Conservation (phyloP, 1,284 basidiomycete species). For the Agaricales sp. region DNA sequence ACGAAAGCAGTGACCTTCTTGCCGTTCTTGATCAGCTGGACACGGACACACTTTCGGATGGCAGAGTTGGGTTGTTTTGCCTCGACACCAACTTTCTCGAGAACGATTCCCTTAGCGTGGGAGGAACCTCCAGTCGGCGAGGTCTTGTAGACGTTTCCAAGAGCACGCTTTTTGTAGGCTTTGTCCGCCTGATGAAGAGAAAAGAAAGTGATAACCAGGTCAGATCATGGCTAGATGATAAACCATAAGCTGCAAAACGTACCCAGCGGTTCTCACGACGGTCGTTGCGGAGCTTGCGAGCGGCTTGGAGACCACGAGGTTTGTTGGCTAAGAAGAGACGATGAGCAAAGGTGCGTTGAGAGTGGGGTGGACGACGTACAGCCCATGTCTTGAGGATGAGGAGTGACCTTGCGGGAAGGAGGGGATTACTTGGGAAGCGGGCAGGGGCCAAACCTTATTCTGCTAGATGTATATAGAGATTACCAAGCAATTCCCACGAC, state of each 20-base stretch:
- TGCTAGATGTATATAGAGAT: too few species aligned
- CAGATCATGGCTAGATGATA: constrained; percentile 3
- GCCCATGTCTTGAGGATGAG: background rate
- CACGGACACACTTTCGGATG: constrained; percentile 99
- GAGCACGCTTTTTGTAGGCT: constrained; percentile 98
- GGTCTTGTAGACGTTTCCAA: constrained; percentile 99
- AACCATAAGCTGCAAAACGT: constrained; percentile 22
- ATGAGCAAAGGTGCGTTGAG: background rate
- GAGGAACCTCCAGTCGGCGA: constrained; percentile 99
- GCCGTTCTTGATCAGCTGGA: constrained; percentile 99
- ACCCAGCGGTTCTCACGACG: constrained; percentile 98
- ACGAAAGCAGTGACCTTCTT: constrained; percentile 96
- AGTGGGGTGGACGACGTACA: background rate
- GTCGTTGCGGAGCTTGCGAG: constrained; percentile 93
- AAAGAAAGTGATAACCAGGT: constrained; percentile 8
- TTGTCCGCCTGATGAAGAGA: constrained; percentile 75
- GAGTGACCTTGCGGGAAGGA: too few species aligned
- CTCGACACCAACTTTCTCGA: constrained; percentile 95
- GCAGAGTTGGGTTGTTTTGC: constrained; percentile 99
- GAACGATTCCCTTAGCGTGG: constrained; percentile 99
- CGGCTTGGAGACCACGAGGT: constrained; percentile 99
- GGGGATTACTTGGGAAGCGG: too few species aligned
- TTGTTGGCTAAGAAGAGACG: constrained; percentile 80
- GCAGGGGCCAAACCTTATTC: too few species aligned
- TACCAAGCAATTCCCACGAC: too few species aligned